phyloP scores from a whole-genome alignment of 2,329 filamentous ascomycete species.

The Dactylellina haptotyla region DNA sequence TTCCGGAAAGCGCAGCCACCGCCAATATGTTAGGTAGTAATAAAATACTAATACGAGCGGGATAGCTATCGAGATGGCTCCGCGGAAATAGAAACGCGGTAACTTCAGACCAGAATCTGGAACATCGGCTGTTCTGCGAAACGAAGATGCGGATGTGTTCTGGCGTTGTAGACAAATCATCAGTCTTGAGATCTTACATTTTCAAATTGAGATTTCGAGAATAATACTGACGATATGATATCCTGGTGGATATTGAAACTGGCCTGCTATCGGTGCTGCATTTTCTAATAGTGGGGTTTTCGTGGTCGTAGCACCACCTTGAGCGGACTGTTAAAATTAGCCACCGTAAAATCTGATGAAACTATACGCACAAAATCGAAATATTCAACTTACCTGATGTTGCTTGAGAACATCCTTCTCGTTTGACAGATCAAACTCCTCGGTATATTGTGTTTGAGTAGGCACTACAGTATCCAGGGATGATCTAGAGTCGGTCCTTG shows the following conservation, averaged over 20 bases:
- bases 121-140: conserved; percentile 36
- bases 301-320: background rate
- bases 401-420: conserved; percentile 1
- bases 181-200: too few relatives aligned
- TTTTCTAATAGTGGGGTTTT: conserved; percentile 30
- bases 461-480: conserved; percentile 15
- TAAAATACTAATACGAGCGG: conserved; percentile 36
- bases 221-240: conserved; percentile 30
- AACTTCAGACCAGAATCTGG: conserved; percentile 28
- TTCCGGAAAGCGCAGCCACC: conserved; percentile 41
- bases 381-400: background rate
- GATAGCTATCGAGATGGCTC: conserved; percentile 16
- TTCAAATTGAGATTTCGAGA: too few relatives aligned
- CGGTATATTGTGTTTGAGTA: background rate
- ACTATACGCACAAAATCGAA: background rate
- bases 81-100: conserved; percentile 35
- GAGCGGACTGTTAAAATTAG: background rate
- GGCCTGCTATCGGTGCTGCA: conserved; percentile 2
- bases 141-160: conserved; percentile 7
- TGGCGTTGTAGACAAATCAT: too few relatives aligned
- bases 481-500: background rate
- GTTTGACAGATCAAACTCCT: conserved; percentile 2
- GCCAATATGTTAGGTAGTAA: conserved; percentile 38
- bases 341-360: background rate
- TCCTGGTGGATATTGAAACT: background rate